Evolutionary conservation across 2,329 filamentous ascomycete species (phyloP), one percentile per base, ranked within the genome.

Genomic region (Phyllosticta citrichinensis): DNA sequence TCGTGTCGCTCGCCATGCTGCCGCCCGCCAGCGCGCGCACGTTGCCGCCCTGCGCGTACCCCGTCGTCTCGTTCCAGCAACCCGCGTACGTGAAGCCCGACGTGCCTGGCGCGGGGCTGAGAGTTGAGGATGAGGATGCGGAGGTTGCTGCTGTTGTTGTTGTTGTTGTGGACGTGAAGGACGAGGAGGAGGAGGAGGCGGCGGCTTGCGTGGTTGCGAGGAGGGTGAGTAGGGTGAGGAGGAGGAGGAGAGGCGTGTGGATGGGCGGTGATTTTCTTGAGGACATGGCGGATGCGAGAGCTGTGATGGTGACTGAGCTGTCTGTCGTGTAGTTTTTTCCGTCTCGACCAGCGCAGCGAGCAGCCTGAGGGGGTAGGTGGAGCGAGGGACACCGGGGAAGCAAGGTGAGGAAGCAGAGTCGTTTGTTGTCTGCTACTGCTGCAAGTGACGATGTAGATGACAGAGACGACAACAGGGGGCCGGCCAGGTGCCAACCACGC

Each of bases 11-110:
- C 8, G 55, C 56, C 55, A 58, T 57, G 30, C 20, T 47, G 52
- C 55, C 55, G 52, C 55, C 60, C n/a, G 55, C 40, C 22, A 62
- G 51, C 19, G 60, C 55, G 22, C 60, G 60, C 51, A 33, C 56
- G 52, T 27, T 35, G 35, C 60, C 60, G 51, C 33, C 55, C 11
- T 55, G 24, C 11, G 33, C 19, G 47, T 33, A 62, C 6, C 60
- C 60, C 8, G 27, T 52, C 24, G 60, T 62, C 25, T 62, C 60
- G 35, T 62, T 62, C 27, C 22, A 62, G 60, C 60, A 62, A 27
- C 60, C 60, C 9, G 53, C 51, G 52, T 62, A 62, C 5, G 33
- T 17, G 55, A 57, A 62, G 30, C 33, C 51, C 12, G n/a, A 25
- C 20, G 24, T 33, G 24, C 55, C 60, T 8, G 30, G 56, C 33